A percentile compares a stretch with the other conserved stretches of the same genome.
phyloP scores from a whole-genome alignment of 2,329 filamentous ascomycete genomes.

The Botryotinia convoluta region DNA sequence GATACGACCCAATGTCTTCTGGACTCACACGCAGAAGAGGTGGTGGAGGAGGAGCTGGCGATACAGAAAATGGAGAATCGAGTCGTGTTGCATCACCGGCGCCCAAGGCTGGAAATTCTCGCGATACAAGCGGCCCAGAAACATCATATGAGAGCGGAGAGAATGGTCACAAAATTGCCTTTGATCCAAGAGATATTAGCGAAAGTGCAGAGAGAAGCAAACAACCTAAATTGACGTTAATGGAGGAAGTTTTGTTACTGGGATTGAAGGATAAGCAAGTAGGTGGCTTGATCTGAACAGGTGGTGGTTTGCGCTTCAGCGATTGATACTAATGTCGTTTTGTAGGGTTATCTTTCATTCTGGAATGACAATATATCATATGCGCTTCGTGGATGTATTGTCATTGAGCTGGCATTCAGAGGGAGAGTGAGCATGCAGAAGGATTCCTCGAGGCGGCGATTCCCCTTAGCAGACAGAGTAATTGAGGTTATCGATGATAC shows the following conservation, averaged over 20 bases:
- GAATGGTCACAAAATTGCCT: slow-evolving; percentile 98
- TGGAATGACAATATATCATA: slow-evolving; percentile 99
- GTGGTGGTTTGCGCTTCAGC: slow-evolving; percentile 14
- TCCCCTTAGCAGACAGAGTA: slow-evolving; percentile 85
- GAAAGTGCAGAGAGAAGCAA: slow-evolving; percentile 95
- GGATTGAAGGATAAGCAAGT: slow-evolving; percentile 99
- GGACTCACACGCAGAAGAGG: slow-evolving; percentile 64
- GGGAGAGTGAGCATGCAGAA: slow-evolving; percentile 98
- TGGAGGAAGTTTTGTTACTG: slow-evolving; percentile 96
- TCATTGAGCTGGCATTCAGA: slow-evolving; percentile 93
- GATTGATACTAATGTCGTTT: slow-evolving; percentile 14
- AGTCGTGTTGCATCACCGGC: slow-evolving; percentile 65
- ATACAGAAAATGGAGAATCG: slow-evolving; percentile 60
- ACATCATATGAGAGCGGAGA: slow-evolving; percentile 90
- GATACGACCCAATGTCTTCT: slow-evolving; percentile 43
- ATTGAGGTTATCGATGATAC: slow-evolving; percentile 98
- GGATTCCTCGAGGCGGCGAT: slow-evolving; percentile 85
- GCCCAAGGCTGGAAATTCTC: slow-evolving; percentile 58
- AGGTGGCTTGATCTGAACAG: slow-evolving; percentile 38
- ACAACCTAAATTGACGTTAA: slow-evolving; percentile 96
- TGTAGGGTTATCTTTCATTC: slow-evolving; percentile 93
- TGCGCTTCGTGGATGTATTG: slow-evolving; percentile 94
- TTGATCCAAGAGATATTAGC: slow-evolving; percentile 93
- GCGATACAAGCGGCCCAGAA: slow-evolving; percentile 58
- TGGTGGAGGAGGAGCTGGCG: slow-evolving; percentile 62